Base-by-base conservation (phyloP, 2,329 filamentous ascomycete genomes). In the Beauveria brongniartii region DNA sequence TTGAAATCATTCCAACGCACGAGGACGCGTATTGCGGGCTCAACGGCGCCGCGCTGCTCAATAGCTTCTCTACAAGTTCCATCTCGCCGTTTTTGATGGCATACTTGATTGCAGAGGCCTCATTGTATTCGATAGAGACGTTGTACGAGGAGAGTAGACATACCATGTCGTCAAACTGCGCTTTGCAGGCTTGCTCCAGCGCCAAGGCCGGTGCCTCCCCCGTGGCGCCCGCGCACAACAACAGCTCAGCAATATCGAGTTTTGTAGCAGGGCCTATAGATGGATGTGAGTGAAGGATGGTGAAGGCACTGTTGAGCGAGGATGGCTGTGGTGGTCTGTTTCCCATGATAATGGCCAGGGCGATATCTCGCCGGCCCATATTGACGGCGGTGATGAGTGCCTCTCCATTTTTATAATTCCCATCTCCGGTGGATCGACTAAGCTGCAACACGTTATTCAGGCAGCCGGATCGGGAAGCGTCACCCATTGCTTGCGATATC, bases 151-250 rank as follows among this genome's bases (percentile, higher is more conserved):
- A 73, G 7, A 86, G 71, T n/a, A 85, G 70, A 43, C 71, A 72
- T 2, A 82, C 78, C 78, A 85, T 81, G 46, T 83, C 80, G 61
- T 80, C 74, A 62, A 80, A 83, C 48, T 80, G 77, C 2, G 74
- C 75, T 7, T 76, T 72, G 56, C 78, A 79, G 0, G 82, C 79
- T 37, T 78, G 72, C 7, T 80, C 70, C 1, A 86, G 71, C 0
- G 79, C 80, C 34, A 73, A 70, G 0, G 80, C 76, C 1, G 82
- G 70, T 1, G 75, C 71, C 16, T 82, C 77, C 1, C 84, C 84
- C 14, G 75, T 72, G 1, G 83, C 82, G 0, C 84, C 83, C 1
- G 81, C 82, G 58, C 83, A 85, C 1, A 87, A 73, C 1, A 87
- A 67, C 3, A 84, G 71, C 66, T 87, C 82, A 0, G 80, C 74